phyloP scores from a whole-genome alignment of 1,284 basidiomycete genomes.

The Sporisorium sorghi region DNA sequence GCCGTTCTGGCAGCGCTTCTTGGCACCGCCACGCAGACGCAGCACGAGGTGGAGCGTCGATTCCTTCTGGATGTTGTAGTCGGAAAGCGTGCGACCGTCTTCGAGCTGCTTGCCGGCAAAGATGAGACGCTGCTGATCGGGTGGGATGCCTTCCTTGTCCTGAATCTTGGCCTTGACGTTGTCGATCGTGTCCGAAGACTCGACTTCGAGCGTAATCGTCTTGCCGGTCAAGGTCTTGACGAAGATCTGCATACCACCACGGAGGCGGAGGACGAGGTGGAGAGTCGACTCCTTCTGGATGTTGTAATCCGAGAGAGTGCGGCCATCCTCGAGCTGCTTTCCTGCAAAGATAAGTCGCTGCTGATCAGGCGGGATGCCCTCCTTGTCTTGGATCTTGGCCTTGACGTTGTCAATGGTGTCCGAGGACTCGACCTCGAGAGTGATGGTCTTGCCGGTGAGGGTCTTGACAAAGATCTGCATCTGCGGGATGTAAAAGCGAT shows the following conservation, averaged over 20 bases:
- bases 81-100: conserved; percentile 71
- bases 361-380: conserved; percentile 71
- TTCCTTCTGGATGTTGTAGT: conserved; percentile 71
- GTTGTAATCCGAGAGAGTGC: conserved; percentile 71
- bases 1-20: conserved; percentile 68
- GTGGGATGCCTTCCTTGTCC: conserved; percentile 70
- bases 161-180: conserved; percentile 73
- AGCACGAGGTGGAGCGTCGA: conserved; percentile 66
- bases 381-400: conserved; percentile 69
- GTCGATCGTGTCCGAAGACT: conserved; percentile 91
- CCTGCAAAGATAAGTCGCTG: conserved; percentile 72
- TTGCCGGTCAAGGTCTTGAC: conserved; percentile 88
- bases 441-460: conserved; percentile 97
- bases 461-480: conserved; percentile 62
- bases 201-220: conserved; percentile 93
- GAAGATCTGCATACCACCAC: conserved; percentile 69
- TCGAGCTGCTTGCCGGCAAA: conserved; percentile 72
- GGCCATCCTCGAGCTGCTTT: conserved; percentile 72
- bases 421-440: conserved; percentile 85
- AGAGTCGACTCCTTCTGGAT: conserved; percentile 69
- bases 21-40: conserved; percentile 68
- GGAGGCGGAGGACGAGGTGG: conserved; percentile 66
- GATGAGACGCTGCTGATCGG: conserved; percentile 72
- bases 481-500: conserved; percentile 7
- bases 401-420: conserved; percentile 91